These are phyloP conservation scores for Leccinum subspadiceum DNA, from an alignment of 1,284 basidiomycete genomes.

Conservation along the genomic window DNA sequence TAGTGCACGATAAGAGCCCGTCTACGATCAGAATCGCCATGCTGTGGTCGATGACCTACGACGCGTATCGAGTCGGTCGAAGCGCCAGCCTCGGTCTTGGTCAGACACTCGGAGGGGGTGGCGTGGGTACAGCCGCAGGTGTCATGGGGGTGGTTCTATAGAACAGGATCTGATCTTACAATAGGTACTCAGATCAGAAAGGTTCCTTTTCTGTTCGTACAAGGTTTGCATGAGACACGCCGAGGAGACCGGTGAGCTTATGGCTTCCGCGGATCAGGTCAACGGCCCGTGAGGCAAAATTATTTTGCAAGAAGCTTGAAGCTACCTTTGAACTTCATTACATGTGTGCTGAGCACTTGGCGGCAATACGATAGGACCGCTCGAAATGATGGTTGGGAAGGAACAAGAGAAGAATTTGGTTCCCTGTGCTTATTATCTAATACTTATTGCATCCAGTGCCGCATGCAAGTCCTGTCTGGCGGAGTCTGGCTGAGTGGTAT, in stretches of 20 bases:
- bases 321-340: neutral
- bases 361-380: neutral
- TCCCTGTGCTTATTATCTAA: neutral
- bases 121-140: neutral
- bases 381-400: neutral
- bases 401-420: neutral
- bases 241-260: neutral
- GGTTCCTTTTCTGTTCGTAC: neutral
- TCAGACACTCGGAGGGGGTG: neutral
- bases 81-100: neutral
- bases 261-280: neutral
- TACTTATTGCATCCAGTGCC: neutral
- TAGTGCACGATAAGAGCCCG: neutral
- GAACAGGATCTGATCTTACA: neutral
- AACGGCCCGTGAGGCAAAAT: neutral
- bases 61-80: neutral
- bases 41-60: neutral
- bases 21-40: neutral
- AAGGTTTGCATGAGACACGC: neutral
- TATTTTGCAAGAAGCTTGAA: neutral
- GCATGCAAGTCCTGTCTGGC: neutral
- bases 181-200: neutral
- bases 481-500: neutral
- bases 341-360: neutral
- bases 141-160: neutral